These are phyloP conservation scores for Pseudogymnoascus sp. DNA, from an alignment of 2,329 filamentous ascomycete species.

Conservation along the genomic window DNA sequence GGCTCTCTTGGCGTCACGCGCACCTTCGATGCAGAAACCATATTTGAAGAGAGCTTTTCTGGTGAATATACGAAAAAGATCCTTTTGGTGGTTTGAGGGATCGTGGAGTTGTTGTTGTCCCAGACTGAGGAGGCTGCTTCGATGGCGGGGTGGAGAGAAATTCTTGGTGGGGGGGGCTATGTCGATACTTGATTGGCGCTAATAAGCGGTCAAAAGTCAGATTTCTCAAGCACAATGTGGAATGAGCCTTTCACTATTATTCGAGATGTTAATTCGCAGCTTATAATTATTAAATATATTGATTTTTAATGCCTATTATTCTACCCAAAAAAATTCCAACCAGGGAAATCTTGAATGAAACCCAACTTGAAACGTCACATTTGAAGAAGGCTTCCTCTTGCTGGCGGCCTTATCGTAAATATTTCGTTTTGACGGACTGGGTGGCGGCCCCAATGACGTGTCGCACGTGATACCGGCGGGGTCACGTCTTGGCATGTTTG, in stretches of 20 bases:
- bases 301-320: neutral
- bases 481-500: slow-evolving; percentile 2
- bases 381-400: neutral
- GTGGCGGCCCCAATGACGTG: slow-evolving; percentile 1
- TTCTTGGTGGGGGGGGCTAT: slow-evolving; percentile 11
- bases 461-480: neutral
- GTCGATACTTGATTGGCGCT: slow-evolving; percentile 11
- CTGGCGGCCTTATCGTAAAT: slow-evolving; percentile 1
- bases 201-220: slow-evolving; percentile 12
- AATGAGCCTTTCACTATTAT: neutral
- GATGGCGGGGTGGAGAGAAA: slow-evolving; percentile 12
- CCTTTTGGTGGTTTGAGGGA: slow-evolving; percentile 8
- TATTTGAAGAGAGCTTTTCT: no score
- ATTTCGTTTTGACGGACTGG: neutral
- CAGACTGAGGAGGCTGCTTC: slow-evolving; percentile 6
- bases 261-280: neutral
- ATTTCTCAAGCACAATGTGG: slow-evolving; percentile 11
- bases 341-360: neutral
- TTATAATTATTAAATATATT: neutral
- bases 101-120: slow-evolving; percentile 9
- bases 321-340: neutral
- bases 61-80: no score
- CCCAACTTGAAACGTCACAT: neutral
- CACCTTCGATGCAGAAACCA: no score
- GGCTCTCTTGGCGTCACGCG: no score